phyloP scores from a whole-genome alignment of 2,329 filamentous ascomycete species.

The Thermothelomyces thermophilus region DNA sequence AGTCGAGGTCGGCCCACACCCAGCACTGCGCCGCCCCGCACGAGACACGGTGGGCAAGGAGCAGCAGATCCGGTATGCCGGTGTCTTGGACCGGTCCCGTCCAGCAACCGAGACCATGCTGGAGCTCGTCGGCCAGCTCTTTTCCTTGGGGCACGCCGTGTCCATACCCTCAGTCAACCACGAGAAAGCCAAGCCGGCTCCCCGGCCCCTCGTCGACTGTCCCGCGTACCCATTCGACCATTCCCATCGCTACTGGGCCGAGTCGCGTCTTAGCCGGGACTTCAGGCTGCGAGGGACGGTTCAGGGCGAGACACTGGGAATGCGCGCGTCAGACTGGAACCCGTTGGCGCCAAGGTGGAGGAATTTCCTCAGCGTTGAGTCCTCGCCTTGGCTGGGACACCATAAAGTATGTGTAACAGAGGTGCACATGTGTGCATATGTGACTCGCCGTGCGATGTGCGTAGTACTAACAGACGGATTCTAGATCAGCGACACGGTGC shows the following conservation, averaged over 20 bases:
- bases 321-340: constrained; percentile 25
- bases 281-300: constrained; percentile 28
- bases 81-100: neutral
- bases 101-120: neutral
- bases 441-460: neutral
- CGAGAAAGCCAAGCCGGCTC: neutral
- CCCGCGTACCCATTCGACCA: constrained; percentile 38
- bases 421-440: neutral
- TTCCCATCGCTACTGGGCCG: constrained; percentile 33
- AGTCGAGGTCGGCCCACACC: neutral
- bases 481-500: constrained; percentile 24
- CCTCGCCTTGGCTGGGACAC: constrained; percentile 40
- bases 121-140: neutral
- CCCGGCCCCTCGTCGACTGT: neutral
- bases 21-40: neutral
- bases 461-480: no score
- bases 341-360: constrained; percentile 36
- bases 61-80: neutral
- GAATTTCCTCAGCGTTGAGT: constrained; percentile 35
- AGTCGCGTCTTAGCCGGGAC: constrained; percentile 30
- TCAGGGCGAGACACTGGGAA: constrained; percentile 26
- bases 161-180: neutral
- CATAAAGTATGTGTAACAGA: constrained; percentile 28
- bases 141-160: neutral
- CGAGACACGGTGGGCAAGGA: neutral